phyloP scores from a whole-genome alignment of 1,139 yeast species.

The Zygosaccharomyces pseudobailii region DNA sequence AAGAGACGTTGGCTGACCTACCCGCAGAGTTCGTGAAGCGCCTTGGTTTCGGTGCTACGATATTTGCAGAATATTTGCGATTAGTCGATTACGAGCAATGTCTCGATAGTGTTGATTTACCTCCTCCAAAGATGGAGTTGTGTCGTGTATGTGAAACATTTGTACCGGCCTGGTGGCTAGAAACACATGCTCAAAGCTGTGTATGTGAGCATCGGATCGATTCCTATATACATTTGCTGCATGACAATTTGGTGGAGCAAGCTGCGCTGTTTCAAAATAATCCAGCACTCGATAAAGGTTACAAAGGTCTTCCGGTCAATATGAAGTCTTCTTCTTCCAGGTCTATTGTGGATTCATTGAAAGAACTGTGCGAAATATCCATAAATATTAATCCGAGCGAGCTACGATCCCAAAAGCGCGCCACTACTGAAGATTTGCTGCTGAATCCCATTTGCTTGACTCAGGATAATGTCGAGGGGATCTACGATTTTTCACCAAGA shows the following conservation, averaged over 20 bases:
- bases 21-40: slow-evolving; percentile 64
- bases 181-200: slow-evolving; percentile 85
- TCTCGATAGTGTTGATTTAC: slow-evolving; percentile 59
- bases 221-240: slow-evolving; percentile 71
- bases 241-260: slow-evolving; percentile 76
- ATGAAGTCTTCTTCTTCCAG: slow-evolving; percentile 14
- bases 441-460: slow-evolving; percentile 7
- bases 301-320: slow-evolving; percentile 49
- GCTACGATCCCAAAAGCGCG: slow-evolving; percentile 15
- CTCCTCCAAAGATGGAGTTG: slow-evolving; percentile 70
- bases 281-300: slow-evolving; percentile 37
- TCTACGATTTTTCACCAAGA: slow-evolving; percentile 58
- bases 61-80: slow-evolving; percentile 69
- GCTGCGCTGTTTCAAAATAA: slow-evolving; percentile 19
- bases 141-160: slow-evolving; percentile 90
- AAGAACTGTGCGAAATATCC: slow-evolving; percentile 74
- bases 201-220: slow-evolving; percentile 78
- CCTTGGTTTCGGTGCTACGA: slow-evolving; percentile 84
- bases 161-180: slow-evolving; percentile 97
- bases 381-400: slow-evolving; percentile 59
- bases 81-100: slow-evolving; percentile 57
- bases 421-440: slow-evolving; percentile 19
- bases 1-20: slow-evolving; percentile 51
- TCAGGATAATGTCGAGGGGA: slow-evolving; percentile 10
- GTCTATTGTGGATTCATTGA: slow-evolving; percentile 31